Evolutionary conservation across 306 rosid species (phyloP).

Genomic region (Glycine latifolia): DNA sequence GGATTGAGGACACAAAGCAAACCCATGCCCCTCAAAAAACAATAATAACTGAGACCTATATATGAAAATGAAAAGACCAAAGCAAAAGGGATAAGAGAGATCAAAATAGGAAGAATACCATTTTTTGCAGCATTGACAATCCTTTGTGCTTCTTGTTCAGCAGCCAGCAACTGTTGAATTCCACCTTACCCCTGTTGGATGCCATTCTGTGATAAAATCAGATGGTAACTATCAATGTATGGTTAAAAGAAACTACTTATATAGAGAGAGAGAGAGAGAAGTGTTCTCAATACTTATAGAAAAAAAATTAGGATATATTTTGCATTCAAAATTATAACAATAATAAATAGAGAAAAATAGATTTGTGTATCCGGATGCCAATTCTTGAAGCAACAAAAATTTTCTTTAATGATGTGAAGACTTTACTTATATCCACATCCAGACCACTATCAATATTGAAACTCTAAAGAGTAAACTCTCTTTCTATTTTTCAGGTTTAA

Average conservation of each 20-base stretch:
- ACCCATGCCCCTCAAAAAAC: background rate
- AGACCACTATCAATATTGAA: too few species aligned
- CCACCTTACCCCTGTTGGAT: constrained; percentile 78
- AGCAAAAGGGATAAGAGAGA: background rate
- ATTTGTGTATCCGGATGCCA: too few species aligned
- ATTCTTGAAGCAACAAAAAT: too few species aligned
- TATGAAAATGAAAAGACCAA: constrained; percentile 20
- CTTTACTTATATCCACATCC: too few species aligned
- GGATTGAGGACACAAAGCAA: too few species aligned
- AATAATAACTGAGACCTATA: background rate
- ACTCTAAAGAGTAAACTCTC: too few species aligned
- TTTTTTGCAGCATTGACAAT: constrained; percentile 85
- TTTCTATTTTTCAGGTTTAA: too few species aligned
- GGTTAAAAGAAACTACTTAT: background rate
- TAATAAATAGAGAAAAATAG: too few species aligned
- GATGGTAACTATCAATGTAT: constrained; percentile 1
- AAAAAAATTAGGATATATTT: too few species aligned
- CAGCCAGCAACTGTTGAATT: constrained; percentile 89
- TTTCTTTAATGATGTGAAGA: too few species aligned
- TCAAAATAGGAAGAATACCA: constrained; percentile 56
- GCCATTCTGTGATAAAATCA: constrained; percentile 70
- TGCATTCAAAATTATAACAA: too few species aligned
- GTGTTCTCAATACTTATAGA: background rate
- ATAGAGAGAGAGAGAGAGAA: too few species aligned
- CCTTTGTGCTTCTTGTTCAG: constrained; percentile 90